Evolutionary conservation across 805 yeast species (phyloP).

Genomic region (Candida tibetensis): DNA sequence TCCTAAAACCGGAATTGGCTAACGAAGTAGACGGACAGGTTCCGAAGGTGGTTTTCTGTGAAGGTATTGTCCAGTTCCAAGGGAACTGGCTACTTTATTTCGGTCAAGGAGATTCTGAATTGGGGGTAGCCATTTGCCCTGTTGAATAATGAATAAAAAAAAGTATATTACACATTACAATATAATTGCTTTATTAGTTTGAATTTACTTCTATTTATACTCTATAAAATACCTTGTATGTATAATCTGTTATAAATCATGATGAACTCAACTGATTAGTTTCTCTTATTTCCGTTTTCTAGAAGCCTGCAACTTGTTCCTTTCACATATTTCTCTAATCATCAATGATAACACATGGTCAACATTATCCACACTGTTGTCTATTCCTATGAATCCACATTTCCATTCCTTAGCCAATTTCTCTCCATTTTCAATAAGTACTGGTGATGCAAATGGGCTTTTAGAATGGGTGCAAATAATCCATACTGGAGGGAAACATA

Average conservation of each 20-base stretch:
- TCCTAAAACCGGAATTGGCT: constrained; percentile 30
- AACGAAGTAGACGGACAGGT: constrained; percentile 41
- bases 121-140: constrained; percentile 36
- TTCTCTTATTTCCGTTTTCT: constrained; percentile 8
- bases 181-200: not conserved
- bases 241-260: too few species aligned
- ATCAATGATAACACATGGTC: constrained; percentile 58
- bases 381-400: constrained; percentile 63
- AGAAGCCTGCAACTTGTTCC: constrained; percentile 23
- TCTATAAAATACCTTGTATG: not conserved
- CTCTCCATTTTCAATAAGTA: constrained; percentile 55
- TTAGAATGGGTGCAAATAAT: constrained; percentile 63
- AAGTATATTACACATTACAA: not conserved
- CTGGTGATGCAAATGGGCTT: constrained; percentile 59
- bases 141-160: too few species aligned
- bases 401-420: constrained; percentile 59
- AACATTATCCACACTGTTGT: constrained; percentile 50
- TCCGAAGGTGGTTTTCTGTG: constrained; percentile 41
- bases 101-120: constrained; percentile 43
- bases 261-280: too few species aligned
- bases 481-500: constrained; percentile 60
- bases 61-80: constrained; percentile 41
- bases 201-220: not conserved
- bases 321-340: constrained; percentile 59
- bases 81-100: constrained; percentile 41